Evolutionary conservation across 371 early-diverging fungal species (phyloP), one percentile per base, ranked within the genome.

Genomic region (Mycotypha africana): DNA sequence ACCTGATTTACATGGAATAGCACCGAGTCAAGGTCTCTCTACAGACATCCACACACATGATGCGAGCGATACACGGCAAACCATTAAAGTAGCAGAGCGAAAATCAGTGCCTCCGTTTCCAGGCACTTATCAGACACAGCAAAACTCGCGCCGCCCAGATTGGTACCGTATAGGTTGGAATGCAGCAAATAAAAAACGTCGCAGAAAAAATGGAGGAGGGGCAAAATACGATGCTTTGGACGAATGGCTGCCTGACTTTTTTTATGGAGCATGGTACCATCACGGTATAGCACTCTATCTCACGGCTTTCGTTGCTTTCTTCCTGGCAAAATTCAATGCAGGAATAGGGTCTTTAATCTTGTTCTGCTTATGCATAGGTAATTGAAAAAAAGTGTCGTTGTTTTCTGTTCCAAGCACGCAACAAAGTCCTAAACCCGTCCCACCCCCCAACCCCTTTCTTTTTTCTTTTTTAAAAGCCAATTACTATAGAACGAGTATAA

Each of bases 401-500:
- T 38, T 16, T 20, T 28, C 28, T 28, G 11, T 28, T 28, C 11
- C 11, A 28, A 28, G 11, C 28, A 11, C n/a, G n/a, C n/a, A n/a
- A n/a, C n/a, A n/a, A n/a, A n/a, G n/a, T n/a, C n/a, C n/a, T n/a
- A n/a, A n/a, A n/a, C n/a, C n/a, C n/a, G n/a, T n/a, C n/a, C n/a
- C n/a, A n/a, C n/a, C n/a, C n/a, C n/a, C n/a, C 30, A 28, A 28
- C 30, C 30, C 8, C 30, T 12, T 33, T 33, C 4, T 9, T 33
- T 9, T 14, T 33, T 33, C 4, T 33, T 33, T 33, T 33, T 9
- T 33, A 11, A 36, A 61, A 78, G 85, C 71, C n/a, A 82, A 78
- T 10, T 90, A 85, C 51, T 88, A 83, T 61, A 68, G 79, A 41
- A 82, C 76, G 52, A 81, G 84, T 16, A 63, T 74, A 8, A 69